Percentiles rank a stretch among this genome's conserved stretches.
phyloP scores from a whole-genome alignment of 164 flowering plant genomes.

The Magnolia officinalis region DNA sequence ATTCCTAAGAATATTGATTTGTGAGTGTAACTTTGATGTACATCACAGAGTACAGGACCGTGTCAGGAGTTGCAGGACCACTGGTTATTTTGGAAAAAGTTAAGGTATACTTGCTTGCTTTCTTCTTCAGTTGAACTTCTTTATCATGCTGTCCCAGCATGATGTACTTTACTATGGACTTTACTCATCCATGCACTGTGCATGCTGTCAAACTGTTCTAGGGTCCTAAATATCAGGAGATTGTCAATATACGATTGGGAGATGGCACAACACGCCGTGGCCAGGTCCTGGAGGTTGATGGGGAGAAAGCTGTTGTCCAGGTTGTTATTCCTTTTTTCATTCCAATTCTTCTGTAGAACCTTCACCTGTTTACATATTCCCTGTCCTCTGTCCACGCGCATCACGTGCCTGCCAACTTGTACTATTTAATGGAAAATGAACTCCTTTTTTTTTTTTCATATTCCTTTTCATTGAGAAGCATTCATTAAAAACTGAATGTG shows the following conservation, averaged over 20 bases:
- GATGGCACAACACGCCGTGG: slow-evolving; percentile 96
- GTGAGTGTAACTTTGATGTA: slow-evolving; percentile 1
- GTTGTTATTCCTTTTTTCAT: slow-evolving; percentile 21
- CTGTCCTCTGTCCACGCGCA: neutral
- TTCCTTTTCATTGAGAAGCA: too few relatives aligned
- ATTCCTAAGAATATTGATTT: neutral
- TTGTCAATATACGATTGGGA: slow-evolving; percentile 94
- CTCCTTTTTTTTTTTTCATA: too few relatives aligned
- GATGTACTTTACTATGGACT: neutral
- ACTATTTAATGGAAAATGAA: neutral
- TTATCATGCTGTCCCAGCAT: neutral
- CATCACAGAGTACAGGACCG: slow-evolving; percentile 90
- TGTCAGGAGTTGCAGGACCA: slow-evolving; percentile 98
- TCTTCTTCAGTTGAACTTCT: neutral
- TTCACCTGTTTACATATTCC: neutral
- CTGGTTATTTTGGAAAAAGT: slow-evolving; percentile 97
- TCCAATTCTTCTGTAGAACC: neutral
- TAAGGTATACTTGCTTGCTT: slow-evolving; percentile 48
- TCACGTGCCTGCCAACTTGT: neutral
- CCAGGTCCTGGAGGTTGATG: slow-evolving; percentile 97
- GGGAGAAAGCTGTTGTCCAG: slow-evolving; percentile 99
- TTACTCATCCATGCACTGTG: too few relatives aligned
- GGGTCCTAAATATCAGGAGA: slow-evolving; percentile 97
- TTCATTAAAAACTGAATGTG: too few relatives aligned
- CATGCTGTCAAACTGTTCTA: slow-evolving; percentile 12